phyloP scores from a whole-genome alignment of 2,329 filamentous ascomycete genomes.

The Aureobasidium sp. region DNA sequence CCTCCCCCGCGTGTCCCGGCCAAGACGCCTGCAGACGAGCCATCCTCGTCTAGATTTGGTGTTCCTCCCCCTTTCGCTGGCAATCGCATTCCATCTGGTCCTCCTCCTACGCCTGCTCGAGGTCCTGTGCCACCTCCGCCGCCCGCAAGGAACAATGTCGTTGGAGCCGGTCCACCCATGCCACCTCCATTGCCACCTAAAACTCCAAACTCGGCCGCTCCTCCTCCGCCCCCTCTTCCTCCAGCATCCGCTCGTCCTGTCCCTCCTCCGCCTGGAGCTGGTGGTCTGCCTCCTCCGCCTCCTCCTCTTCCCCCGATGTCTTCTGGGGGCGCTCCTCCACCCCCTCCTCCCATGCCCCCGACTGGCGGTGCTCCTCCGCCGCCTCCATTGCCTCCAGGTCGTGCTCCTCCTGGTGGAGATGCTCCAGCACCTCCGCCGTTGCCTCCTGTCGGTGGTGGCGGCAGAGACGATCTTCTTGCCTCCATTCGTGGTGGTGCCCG shows the following conservation, averaged over 20 bases:
- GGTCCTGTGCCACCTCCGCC: slow-evolving; percentile 18
- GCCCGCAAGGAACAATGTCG: slow-evolving; percentile 23
- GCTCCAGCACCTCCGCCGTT: slow-evolving; percentile 46
- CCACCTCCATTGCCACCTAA: slow-evolving; percentile 38
- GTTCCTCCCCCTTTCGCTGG: slow-evolving; percentile 76
- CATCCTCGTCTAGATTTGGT: slow-evolving; percentile 55
- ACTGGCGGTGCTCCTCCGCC: slow-evolving; percentile 34
- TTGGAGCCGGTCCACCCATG: slow-evolving; percentile 30
- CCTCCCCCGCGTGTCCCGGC: slow-evolving; percentile 39
- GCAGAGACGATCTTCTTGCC: slow-evolving; percentile 57
- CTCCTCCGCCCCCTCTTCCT: slow-evolving; percentile 37
- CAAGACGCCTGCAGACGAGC: slow-evolving; percentile 56
- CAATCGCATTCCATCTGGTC: slow-evolving; percentile 52
- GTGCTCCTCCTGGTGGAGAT: slow-evolving; percentile 44
- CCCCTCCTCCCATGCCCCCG: slow-evolving; percentile 23
- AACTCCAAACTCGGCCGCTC: slow-evolving; percentile 26
- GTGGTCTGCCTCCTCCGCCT: slow-evolving; percentile 32
- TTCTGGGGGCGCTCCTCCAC: slow-evolving; percentile 34
- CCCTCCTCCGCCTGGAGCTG: slow-evolving; percentile 32
- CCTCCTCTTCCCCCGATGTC: slow-evolving; percentile 34
- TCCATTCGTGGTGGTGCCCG: slow-evolving; percentile 61
- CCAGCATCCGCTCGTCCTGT: slow-evolving; percentile 26
- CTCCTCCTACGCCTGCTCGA: slow-evolving; percentile 45
- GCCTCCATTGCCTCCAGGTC: slow-evolving; percentile 39
- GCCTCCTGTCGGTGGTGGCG: slow-evolving; percentile 38